These are phyloP conservation scores for Daedaleopsis sinensis DNA, from an alignment of 768 basidiomycete genomes.

Conservation along the genomic window DNA sequence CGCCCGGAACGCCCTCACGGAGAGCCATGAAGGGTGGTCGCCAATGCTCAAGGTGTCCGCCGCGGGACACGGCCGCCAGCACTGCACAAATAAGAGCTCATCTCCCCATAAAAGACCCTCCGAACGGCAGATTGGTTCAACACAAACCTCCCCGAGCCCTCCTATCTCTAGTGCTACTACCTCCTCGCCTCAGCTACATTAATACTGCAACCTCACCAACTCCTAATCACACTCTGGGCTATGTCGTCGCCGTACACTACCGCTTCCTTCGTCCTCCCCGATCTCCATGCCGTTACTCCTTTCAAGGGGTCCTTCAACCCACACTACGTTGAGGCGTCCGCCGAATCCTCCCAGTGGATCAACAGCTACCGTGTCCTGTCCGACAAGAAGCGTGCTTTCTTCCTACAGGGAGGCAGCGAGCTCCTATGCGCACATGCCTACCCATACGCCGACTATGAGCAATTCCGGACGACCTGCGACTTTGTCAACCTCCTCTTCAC, in stretches of 20 bases:
- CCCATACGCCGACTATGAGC: constrained; percentile 57
- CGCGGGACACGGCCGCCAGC: no score
- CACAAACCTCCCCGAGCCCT: background rate
- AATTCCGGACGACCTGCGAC: constrained; percentile 64
- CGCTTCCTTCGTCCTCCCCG: constrained; percentile 50
- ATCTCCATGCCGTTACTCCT: constrained; percentile 50
- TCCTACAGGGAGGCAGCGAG: constrained; percentile 62
- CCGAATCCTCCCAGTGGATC: constrained; percentile 64
- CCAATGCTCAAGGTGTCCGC: no score
- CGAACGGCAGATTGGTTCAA: background rate
- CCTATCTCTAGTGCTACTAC: background rate
- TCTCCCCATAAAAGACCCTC: background rate
- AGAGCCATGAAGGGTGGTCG: background rate
- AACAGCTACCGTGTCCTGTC: constrained; percentile 61
- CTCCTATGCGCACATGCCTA: constrained; percentile 65
- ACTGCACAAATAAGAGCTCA: background rate
- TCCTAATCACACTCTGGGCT: background rate
- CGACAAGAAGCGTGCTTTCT: constrained; percentile 64
- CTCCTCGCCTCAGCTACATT: background rate
- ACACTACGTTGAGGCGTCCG: constrained; percentile 55
- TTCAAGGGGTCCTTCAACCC: constrained; percentile 57
- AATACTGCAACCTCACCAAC: background rate
- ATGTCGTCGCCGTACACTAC: background rate
- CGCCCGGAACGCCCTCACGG: background rate
- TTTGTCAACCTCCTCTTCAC: constrained; percentile 68